A percentile compares a stretch with the other conserved stretches of the same genome.
Conservation (phyloP, 1,284 basidiomycete genomes). For the Sporisorium sorghi region DNA sequence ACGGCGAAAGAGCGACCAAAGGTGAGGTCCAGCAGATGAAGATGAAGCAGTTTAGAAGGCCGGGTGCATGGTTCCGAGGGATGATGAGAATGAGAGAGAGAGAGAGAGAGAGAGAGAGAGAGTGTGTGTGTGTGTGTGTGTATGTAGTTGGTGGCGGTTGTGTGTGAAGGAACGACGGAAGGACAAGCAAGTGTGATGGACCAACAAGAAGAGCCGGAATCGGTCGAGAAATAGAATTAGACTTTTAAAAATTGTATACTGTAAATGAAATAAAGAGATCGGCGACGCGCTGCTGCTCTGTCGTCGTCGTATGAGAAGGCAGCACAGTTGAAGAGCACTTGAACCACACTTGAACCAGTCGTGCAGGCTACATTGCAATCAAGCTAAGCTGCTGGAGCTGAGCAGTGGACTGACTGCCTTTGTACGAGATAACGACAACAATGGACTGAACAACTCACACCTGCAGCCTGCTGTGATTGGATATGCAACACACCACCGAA, state of each 20-base stretch:
- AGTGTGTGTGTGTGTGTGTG: neutral
- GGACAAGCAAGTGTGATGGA: too few relatives aligned
- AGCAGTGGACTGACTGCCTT: too few relatives aligned
- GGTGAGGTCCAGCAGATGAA: neutral
- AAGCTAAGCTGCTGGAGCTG: too few relatives aligned
- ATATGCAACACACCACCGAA: neutral
- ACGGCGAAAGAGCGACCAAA: neutral
- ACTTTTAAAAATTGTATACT: neutral
- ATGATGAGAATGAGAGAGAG: neutral
- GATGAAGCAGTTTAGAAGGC: conserved; percentile 10
- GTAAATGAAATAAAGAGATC: too few relatives aligned
- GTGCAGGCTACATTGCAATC: too few relatives aligned
- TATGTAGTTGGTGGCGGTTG: too few relatives aligned
- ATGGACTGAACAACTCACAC: neutral
- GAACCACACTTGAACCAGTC: too few relatives aligned
- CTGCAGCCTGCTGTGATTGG: neutral
- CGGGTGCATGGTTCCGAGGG: neutral
- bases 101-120: neutral
- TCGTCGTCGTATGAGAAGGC: too few relatives aligned
- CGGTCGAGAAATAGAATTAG: neutral
- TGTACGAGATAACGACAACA: neutral
- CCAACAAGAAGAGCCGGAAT: neutral
- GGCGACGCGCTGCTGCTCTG: neutral
- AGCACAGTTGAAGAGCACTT: too few relatives aligned
- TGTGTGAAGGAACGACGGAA: neutral